Conservation (phyloP, 352 stramenopile species). For the Phytophthora tubulina region DNA sequence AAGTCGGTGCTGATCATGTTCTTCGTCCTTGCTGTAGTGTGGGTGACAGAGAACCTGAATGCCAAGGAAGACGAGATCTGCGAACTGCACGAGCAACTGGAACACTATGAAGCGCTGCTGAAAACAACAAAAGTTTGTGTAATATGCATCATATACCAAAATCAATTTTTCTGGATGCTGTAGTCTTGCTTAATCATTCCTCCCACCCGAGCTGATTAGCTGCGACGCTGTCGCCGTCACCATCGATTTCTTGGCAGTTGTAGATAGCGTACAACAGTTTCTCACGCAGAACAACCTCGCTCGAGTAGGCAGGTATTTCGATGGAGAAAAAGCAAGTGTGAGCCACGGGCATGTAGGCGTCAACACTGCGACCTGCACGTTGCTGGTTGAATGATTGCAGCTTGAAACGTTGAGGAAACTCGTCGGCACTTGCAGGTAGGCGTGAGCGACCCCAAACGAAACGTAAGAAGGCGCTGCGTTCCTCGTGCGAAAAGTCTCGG, state of each 20-base stretch:
- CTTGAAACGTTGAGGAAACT: constrained; percentile 94
- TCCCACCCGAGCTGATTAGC: constrained; percentile 87
- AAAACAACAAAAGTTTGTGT: constrained; percentile 29
- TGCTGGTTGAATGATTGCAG: constrained; percentile 89
- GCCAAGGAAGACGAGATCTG: constrained; percentile 43
- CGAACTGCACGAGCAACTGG: constrained; percentile 34
- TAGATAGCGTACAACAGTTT: constrained; percentile 94
- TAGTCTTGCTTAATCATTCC: constrained; percentile 48
- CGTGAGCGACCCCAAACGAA: constrained; percentile 94
- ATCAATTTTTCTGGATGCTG: not conserved
- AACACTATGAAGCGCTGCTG: constrained; percentile 31
- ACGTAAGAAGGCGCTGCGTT: constrained; percentile 87
- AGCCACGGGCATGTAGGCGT: constrained; percentile 95
- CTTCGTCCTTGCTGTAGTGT: constrained; percentile 36
- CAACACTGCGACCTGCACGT: constrained; percentile 46
- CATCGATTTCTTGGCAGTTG: constrained; percentile 95
- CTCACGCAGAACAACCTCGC: constrained; percentile 67
- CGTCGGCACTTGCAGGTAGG: constrained; percentile 77
- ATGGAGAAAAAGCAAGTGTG: constrained; percentile 99
- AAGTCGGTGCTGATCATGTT: constrained; percentile 6
- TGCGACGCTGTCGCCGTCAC: constrained; percentile 80
- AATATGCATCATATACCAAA: constrained; percentile 34
- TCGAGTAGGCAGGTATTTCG: constrained; percentile 95
- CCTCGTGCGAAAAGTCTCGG: constrained; percentile 80
- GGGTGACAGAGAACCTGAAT: constrained; percentile 38